A percentile compares a stretch with the other conserved stretches of the same genome.
phyloP scores from a whole-genome alignment of 371 early-diverging fungal genomes.

The Capillidium heterosporum region DNA sequence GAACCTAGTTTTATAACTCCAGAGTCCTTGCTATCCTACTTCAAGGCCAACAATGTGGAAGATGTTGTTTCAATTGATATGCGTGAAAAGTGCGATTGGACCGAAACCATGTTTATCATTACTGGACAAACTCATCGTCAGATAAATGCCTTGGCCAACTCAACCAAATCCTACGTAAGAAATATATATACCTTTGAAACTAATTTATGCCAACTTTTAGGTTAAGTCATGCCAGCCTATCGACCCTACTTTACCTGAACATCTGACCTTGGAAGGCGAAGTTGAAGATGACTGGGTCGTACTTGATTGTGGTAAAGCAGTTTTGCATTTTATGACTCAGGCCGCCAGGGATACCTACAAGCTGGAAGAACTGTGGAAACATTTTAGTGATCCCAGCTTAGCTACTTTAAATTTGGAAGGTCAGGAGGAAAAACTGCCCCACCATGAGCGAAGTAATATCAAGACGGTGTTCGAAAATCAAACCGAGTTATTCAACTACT shows the following conservation, averaged over 20 bases:
- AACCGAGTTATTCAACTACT: no score
- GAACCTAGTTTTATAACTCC: not conserved
- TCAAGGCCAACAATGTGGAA: not conserved
- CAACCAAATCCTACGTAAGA: not conserved
- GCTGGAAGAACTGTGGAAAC: not conserved
- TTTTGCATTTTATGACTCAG: constrained; percentile 1
- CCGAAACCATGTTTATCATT: not conserved
- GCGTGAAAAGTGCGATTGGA: not conserved
- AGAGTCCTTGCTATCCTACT: not conserved
- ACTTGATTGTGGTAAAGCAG: not conserved
- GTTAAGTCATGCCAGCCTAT: constrained; percentile 1
- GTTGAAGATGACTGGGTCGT: constrained; percentile 1
- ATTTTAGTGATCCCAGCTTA: not conserved
- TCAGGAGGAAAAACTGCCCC: no score
- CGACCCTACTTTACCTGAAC: not conserved
- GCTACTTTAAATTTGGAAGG: no score
- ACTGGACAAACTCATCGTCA: not conserved
- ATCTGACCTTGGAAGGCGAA: not conserved
- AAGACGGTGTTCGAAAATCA: no score
- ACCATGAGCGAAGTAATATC: no score
- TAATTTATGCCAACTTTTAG: not conserved
- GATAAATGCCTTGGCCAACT: not conserved
- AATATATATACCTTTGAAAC: not conserved
- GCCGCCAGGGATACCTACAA: not conserved
- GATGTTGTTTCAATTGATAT: not conserved